A percentile compares a stretch with the other conserved stretches of the same genome.
These are phyloP conservation scores for Castanospermum australe DNA, from an alignment of 306 rosid species.

Conservation along the genomic window DNA sequence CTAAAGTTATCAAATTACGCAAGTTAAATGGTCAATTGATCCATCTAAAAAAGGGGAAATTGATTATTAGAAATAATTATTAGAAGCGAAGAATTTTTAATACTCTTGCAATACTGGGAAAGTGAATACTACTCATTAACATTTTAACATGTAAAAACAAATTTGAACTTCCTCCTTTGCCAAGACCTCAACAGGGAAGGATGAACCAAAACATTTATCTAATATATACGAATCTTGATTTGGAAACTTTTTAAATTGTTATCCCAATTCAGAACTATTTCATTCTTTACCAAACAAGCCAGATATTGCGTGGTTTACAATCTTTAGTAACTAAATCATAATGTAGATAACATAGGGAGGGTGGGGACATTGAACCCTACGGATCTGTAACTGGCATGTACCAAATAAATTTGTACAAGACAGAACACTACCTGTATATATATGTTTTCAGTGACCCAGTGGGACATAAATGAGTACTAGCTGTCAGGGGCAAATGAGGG, in stretches of 20 bases:
- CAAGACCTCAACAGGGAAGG: not conserved
- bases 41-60: not conserved
- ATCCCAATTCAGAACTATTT: not conserved
- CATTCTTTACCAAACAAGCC: not conserved
- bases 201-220: not conserved
- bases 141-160: not conserved
- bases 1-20: not conserved
- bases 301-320: not conserved
- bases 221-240: not conserved
- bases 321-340: not conserved
- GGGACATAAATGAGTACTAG: not conserved
- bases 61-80: not conserved
- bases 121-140: not conserved
- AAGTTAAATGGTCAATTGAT: not conserved
- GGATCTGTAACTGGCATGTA: not conserved
- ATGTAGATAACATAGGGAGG: not conserved
- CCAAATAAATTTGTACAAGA: conserved; percentile 8
- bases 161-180: not conserved
- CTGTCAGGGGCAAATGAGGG: not conserved
- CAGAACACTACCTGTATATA: not conserved
- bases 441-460: not conserved
- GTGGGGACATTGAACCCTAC: not conserved
- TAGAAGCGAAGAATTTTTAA: not conserved
- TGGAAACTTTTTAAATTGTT: not conserved
- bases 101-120: not conserved